Evolutionary conservation across 345 rosid genomes (phyloP), one percentile per base, ranked within the genome.

Genomic region (Sisymbrium altissimum): DNA sequence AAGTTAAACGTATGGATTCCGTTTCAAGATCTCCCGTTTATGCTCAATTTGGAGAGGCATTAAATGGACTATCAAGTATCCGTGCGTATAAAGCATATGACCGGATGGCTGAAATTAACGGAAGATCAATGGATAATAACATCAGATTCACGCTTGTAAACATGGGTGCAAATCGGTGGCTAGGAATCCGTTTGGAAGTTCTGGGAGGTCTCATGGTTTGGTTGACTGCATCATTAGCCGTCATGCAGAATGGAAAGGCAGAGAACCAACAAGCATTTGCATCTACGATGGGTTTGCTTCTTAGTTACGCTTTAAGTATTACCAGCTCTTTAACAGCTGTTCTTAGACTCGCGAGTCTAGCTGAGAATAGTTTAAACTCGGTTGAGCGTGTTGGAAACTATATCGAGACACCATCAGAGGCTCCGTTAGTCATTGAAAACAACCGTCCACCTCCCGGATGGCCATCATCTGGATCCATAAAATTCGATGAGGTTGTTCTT

Each of bases 1-100:
- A 95, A 83, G 87, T 95, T 62, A 95, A 95, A 83, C 96, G 99
- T 63, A 73, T 95, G 82, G 99, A 95, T 78, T 95, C 99, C 35
- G 63, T 88, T 56, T 79, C 89, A 27, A 88, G 99, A 86, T 95
- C 99, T n/a, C 99, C 99, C 1, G 97, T 95, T 57, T 92, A 95
- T 82, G 99, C 99, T 65, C 99, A 95, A 73, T 95, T 95, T 79
- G 92, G 99, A 38, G 99, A 95, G 84, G 99, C 99, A 5, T 81
- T 95, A 76, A 95, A 95, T 83, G 99, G 99, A 56, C 76, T 95
- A 32, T 73, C 96, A 15, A 86, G 91, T 21, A 95, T 95, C 59
- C 99, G 99, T 70, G 99, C 99, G 68, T 95, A 95, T 62, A 85
- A 95, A 84, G 98, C 99, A 70, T 92, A 92, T 70, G 93, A 92